Evolutionary conservation across 805 yeast species (phyloP), one percentile per base, ranked within the genome.

Genomic region (Ogataea paraovalis): DNA sequence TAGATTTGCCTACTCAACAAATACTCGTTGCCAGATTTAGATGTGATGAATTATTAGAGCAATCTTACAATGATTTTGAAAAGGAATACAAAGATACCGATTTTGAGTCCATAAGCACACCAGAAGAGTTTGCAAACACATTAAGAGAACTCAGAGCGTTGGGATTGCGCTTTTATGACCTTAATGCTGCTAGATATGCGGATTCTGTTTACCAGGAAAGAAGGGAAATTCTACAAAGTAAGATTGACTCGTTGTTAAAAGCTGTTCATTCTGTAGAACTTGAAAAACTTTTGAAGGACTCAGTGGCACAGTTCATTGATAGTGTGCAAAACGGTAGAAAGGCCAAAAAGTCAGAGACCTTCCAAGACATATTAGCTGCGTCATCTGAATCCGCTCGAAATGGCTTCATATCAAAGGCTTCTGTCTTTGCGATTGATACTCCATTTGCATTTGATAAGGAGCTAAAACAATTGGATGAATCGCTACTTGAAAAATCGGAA

Each of bases 1-100:
- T 94, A 53, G 99, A 94, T 68, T 74, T 94, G 54, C 99, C 99
- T 23, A 91, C 98, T 2, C 99, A 94, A 62, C 99, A 94, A 65
- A 87, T 88, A 28, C 73, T 94, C 50, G 98, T 94, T 21, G 96
- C 99, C 7, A 80, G 94, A 58, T 92, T 89, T 69, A 82, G 96
- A 60, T 92, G 98, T 65, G 96, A 90, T 60, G 98, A 94, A 66
- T 87, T 94, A 42, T 76, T 85, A 20, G 68, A 73, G 39, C 74
- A 73, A 42, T 74, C 82, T 3, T 78, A 74, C 58, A 68, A 70
- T 16, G 65, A 67, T 16, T 79, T 79, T 56, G 69, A 68, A 28
- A 50, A 50, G 0, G 65, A 64, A 7, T 73, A 75, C 33, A 49
- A 63, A 3, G 41, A 41, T 10, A 38, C 44, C 6, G 55, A 58